Base-by-base conservation (phyloP, 352 stramenopile species). In the Phytophthora foliorum region DNA sequence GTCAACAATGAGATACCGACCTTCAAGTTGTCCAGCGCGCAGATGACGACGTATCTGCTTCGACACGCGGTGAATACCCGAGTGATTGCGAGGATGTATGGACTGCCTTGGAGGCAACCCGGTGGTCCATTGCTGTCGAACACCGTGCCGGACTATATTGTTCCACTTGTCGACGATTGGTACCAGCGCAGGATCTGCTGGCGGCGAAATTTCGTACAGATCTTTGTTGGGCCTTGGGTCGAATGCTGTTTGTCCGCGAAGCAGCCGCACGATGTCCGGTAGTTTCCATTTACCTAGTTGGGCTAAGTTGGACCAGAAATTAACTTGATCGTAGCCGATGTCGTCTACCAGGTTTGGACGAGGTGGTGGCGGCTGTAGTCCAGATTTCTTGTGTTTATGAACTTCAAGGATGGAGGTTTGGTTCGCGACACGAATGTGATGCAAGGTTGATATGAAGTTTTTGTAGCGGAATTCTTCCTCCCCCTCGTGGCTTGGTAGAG, bases 1-100 rank as follows among this genome's bases (percentile, higher is more conserved):
- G 11, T 57, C 50, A n/a, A 72, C 55, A 17, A 66, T 62, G 4
- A 72, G 55, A n/a, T 72, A 72, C 27, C 63, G 56, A 3, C 55
- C 41, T 39, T 72, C 55, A 1, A 49, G 16, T 25, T 72, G 63
- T 1, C 49, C 55, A 13, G 34, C 39, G 0, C 55, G 55, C 16
- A 72, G 24, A 29, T 62, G 49, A 0, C 63, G 48, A 1, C 39
- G 38, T 7, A n/a, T n/a, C n/a, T n/a, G n/a, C n/a, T n/a, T n/a
- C n/a, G n/a, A n/a, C n/a, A n/a, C n/a, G n/a, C n/a, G n/a, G n/a
- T n/a, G n/a, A n/a, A n/a, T n/a, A n/a, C n/a, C n/a, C n/a, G n/a
- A n/a, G 31, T 69, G 52, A 24, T 63, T 69, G 4, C 2, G 17
- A 25, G 62, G 52, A 1, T 16, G 32, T 14, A 3, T 14, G 1